phyloP scores from a whole-genome alignment of 306 rosid species.

The Rosa persica region DNA sequence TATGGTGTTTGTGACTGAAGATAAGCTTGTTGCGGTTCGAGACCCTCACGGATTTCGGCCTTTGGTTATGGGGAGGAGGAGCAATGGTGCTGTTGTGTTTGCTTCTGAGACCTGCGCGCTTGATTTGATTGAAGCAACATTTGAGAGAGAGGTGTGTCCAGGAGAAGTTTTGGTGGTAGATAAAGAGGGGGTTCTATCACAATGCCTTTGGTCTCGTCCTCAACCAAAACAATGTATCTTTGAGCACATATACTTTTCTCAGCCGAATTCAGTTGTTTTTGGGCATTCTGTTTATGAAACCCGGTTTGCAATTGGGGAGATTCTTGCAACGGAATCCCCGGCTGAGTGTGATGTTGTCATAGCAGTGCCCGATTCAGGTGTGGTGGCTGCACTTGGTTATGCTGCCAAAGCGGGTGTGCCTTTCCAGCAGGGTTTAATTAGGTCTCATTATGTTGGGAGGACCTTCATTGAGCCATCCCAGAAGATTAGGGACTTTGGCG shows the following conservation, averaged over 20 bases:
- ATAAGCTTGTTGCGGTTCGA: conserved; percentile 75
- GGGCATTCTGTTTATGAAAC: conserved; percentile 85
- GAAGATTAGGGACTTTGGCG: conserved; percentile 88
- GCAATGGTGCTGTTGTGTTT: conserved; percentile 86
- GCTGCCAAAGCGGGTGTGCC: conserved; percentile 88
- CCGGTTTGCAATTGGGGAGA: conserved; percentile 64
- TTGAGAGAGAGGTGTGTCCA: conserved; percentile 86
- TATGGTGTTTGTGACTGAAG: conserved; percentile 65
- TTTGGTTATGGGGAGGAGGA: conserved; percentile 86
- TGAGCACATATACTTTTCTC: conserved; percentile 86
- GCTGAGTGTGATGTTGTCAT: conserved; percentile 94
- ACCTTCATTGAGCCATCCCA: conserved; percentile 95
- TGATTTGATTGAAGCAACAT: conserved; percentile 88
- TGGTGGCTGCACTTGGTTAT: conserved; percentile 91
- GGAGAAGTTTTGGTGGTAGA: conserved; percentile 89
- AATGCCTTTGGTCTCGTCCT: conserved; percentile 80
- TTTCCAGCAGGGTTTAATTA: conserved; percentile 83
- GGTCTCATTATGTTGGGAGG: conserved; percentile 94
- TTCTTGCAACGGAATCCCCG: conserved; percentile 74
- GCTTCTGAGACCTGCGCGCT: conserved; percentile 98
- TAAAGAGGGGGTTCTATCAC: conserved; percentile 65
- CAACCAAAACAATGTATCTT: conserved; percentile 75
- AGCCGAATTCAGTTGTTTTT: conserved; percentile 77
- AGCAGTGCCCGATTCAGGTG: conserved; percentile 93
- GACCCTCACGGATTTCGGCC: conserved; percentile 86